A percentile compares a stretch with the other conserved stretches of the same genome.
Evolutionary conservation across 371 early-diverging fungal species (phyloP).

Genomic region (Mortierella sp.): DNA sequence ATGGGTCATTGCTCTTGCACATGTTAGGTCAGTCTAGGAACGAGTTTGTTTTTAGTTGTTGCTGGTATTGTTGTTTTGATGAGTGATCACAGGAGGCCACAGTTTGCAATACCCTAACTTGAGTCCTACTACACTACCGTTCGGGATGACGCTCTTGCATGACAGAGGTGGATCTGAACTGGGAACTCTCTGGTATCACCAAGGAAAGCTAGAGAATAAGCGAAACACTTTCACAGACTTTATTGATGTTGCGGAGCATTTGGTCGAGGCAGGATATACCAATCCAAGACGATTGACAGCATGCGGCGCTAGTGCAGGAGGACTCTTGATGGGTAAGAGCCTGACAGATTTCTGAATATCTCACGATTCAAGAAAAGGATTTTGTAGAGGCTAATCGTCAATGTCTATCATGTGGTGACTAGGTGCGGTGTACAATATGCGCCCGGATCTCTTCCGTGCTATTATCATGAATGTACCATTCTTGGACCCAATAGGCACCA

Average conservation of each 20-base stretch:
- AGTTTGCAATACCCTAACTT: no score
- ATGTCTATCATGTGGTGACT: slow-evolving; percentile 8
- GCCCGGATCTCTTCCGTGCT: slow-evolving; percentile 82
- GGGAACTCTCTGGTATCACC: slow-evolving; percentile 80
- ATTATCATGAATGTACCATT: slow-evolving; percentile 87
- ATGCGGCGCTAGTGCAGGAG: slow-evolving; percentile 85
- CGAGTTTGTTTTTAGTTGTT: not conserved
- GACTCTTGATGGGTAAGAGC: slow-evolving; percentile 66
- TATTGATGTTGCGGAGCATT: slow-evolving; percentile 71
- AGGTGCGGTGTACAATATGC: slow-evolving; percentile 75
- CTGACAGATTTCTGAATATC: slow-evolving; percentile 2
- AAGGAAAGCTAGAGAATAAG: slow-evolving; percentile 76
- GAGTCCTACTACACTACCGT: not conserved
- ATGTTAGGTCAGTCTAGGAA: slow-evolving; percentile 71
- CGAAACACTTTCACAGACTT: slow-evolving; percentile 78
- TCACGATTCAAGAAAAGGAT: no score
- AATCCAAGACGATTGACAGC: slow-evolving; percentile 65
- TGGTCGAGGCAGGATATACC: slow-evolving; percentile 65
- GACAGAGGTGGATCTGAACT: slow-evolving; percentile 85
- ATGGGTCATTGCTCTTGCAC: slow-evolving; percentile 85
- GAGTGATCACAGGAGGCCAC: not conserved
- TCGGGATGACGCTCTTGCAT: not conserved
- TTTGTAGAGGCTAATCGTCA: no score
- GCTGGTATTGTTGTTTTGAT: not conserved
- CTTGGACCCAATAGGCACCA: slow-evolving; percentile 84